Evolutionary conservation across 306 rosid genomes (phyloP), one percentile per base, ranked within the genome.

Genomic region (Abrus precatorius): DNA sequence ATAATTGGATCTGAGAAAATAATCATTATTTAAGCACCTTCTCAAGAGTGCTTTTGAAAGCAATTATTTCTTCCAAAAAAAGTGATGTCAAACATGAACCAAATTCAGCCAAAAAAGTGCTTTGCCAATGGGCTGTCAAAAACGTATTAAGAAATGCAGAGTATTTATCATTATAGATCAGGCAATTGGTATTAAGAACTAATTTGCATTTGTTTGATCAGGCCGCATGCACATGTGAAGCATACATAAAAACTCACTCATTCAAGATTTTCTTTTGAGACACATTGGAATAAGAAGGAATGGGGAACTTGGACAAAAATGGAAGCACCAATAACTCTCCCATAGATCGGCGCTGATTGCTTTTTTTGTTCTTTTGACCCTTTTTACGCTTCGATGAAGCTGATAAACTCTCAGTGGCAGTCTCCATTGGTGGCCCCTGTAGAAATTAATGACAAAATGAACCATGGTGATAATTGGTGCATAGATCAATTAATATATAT

Each of bases 271-370:
- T 75, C 52, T 87, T 77, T 85, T 85, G 84, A 83, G 88, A 83
- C 79, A 81, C 69, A 74, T 87, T 85, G 74, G 90, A 83, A 84
- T 72, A 81, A 38, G 91, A 89, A 82, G 97, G 98, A 85, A 90
- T 75, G 40, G 97, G 94, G 84, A 92, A 92, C 84, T 94, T 94
- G 5, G 92, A 90, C 78, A 94, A 86, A 85, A 86, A 94, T 5
- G 98, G 98, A 85, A 92, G 98, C 86, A 94, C 98, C 87, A 94
- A 80, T 56, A 94, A 83, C 76, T 94, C 97, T 82, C 98, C 98
- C 84, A 94, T 88, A 56, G 90, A 81, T 76, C 89, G 76, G 20
- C 79, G 86, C 38, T 87, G 91, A 77, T 63, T 81, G 67, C 60
- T 81, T 77, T 41, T 83, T 80, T 89, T 92, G 86, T 85, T 86